These are phyloP conservation scores for Blastocystis sp. DNA, from an alignment of 352 stramenopile genomes.

Conservation along the genomic window DNA sequence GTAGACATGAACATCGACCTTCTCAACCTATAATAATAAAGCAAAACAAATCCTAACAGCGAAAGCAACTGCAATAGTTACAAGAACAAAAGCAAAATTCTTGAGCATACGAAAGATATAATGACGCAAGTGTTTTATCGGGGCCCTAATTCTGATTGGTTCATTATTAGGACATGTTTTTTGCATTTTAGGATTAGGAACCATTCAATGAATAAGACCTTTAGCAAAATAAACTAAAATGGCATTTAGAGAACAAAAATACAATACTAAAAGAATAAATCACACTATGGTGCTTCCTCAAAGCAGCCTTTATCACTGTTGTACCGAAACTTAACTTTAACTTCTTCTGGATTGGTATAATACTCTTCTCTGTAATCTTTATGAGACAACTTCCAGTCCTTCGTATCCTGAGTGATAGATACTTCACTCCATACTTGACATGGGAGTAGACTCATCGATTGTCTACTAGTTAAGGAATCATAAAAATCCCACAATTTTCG, in stretches of 20 bases:
- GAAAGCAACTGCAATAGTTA: background rate
- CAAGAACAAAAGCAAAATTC: background rate
- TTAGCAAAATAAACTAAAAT: too few species aligned
- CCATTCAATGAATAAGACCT: background rate
- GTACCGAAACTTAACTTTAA: background rate
- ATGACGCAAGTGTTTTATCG: background rate
- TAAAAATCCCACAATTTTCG: background rate
- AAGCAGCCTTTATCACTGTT: slow-evolving; percentile 15
- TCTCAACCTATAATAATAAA: background rate
- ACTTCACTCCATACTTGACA: background rate
- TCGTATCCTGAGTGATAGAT: background rate
- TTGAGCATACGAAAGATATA: slow-evolving; percentile 29
- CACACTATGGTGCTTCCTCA: background rate
- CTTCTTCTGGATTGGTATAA: background rate
- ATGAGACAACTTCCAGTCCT: background rate
- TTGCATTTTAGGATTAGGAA: background rate
- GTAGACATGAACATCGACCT: slow-evolving; percentile 49
- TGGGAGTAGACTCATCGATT: too few species aligned
- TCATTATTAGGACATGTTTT: background rate
- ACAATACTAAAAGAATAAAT: background rate
- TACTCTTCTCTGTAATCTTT: background rate
- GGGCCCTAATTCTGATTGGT: background rate
- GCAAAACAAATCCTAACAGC: background rate
- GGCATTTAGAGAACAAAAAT: background rate
- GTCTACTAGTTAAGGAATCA: too few species aligned